These are phyloP conservation scores for Xylaria nigripes DNA, from an alignment of 495 filamentous ascomycete species.

Conservation along the genomic window DNA sequence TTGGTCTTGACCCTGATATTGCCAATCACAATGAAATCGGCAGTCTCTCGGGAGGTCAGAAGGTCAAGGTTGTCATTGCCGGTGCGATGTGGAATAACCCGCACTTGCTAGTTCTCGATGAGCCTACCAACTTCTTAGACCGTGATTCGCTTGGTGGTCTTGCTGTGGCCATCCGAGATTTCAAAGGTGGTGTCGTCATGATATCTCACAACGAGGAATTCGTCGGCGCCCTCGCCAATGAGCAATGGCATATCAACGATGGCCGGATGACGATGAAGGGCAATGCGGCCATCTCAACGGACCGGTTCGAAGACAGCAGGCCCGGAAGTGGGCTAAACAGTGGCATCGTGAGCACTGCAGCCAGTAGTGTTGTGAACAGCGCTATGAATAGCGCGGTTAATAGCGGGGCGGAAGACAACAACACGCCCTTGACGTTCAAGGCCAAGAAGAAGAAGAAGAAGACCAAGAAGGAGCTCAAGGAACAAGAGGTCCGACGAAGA, in stretches of 20 bases:
- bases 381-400: slow-evolving; percentile 66
- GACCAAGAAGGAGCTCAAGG: slow-evolving; percentile 92
- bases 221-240: slow-evolving; percentile 84
- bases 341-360: slow-evolving; percentile 40
- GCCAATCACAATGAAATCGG: slow-evolving; percentile 98
- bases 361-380: slow-evolving; percentile 53
- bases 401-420: slow-evolving; percentile 73
- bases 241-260: slow-evolving; percentile 89
- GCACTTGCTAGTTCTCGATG: slow-evolving; percentile 93
- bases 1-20: slow-evolving; percentile 93
- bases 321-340: slow-evolving; percentile 51
- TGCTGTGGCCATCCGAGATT: slow-evolving; percentile 93
- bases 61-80: slow-evolving; percentile 98
- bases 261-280: slow-evolving; percentile 81
- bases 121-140: slow-evolving; percentile 98
- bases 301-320: slow-evolving; percentile 79
- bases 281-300: slow-evolving; percentile 57
- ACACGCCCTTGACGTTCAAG: slow-evolving; percentile 75
- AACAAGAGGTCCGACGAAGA: slow-evolving; percentile 76
- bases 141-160: slow-evolving; percentile 93
- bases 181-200: slow-evolving; percentile 96
- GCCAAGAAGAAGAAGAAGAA: slow-evolving; percentile 95
- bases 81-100: slow-evolving; percentile 99
- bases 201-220: slow-evolving; percentile 99
- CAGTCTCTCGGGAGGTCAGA: slow-evolving; percentile 95